phyloP scores from a whole-genome alignment of 306 rosid genomes.

The Dryas drummondii region DNA sequence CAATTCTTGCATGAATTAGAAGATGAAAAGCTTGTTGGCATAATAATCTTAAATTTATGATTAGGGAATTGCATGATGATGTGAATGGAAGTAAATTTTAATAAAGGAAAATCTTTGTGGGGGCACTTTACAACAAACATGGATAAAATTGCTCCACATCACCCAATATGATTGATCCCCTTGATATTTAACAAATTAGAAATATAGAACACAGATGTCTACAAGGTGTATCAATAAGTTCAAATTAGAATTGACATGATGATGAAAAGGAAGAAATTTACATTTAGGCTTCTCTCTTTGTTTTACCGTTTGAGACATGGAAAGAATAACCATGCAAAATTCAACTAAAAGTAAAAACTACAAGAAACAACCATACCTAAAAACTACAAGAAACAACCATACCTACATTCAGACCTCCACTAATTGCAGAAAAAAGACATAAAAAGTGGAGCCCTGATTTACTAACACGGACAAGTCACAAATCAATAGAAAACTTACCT shows the following conservation, averaged over 20 bases:
- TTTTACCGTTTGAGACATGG: background rate
- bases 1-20: background rate
- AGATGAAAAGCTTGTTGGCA: background rate
- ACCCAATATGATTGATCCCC: too few relatives aligned
- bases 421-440: background rate
- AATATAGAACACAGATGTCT: background rate
- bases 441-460: background rate
- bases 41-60: background rate
- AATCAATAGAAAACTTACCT: slow-evolving; percentile 43
- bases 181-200: background rate
- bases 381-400: background rate
- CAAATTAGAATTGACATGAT: background rate
- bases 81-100: background rate
- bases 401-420: background rate
- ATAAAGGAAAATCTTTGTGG: background rate
- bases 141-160: background rate
- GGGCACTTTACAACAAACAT: background rate
- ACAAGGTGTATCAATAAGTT: background rate
- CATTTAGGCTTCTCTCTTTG: background rate
- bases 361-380: background rate
- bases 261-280: background rate
- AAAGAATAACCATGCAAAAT: slow-evolving; percentile 2
- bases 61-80: background rate
- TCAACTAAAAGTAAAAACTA: background rate
- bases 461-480: background rate